These are phyloP conservation scores for Stephanodiscus minutulus DNA, from an alignment of 108 stramenopile species.

Conservation along the genomic window DNA sequence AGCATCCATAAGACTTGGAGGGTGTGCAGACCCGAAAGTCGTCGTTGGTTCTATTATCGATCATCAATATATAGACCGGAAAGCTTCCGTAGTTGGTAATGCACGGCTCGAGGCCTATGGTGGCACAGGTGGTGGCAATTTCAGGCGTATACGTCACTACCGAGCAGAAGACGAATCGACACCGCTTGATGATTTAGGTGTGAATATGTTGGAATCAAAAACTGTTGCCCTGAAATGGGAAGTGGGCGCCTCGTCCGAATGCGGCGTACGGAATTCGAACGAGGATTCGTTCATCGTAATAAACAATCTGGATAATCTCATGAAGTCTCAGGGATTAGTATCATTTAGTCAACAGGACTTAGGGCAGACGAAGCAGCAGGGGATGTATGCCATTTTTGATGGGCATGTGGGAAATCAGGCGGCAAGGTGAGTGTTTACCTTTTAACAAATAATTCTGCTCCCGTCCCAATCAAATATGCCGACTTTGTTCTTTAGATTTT, in stretches of 20 bases:
- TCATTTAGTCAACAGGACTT: conserved; percentile 31
- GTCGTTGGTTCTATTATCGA: conserved; percentile 68
- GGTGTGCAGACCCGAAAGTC: conserved; percentile 78
- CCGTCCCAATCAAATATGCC: neutral
- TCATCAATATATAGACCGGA: conserved; percentile 54
- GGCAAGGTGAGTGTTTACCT: conserved; percentile 55
- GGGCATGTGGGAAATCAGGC: conserved; percentile 84
- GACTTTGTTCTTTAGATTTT: conserved; percentile 14
- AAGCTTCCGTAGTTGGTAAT: conserved; percentile 53
- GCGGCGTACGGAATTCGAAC: conserved; percentile 70
- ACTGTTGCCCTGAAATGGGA: conserved; percentile 58
- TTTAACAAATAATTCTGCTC: neutral
- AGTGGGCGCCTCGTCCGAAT: conserved; percentile 79
- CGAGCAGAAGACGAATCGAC: conserved; percentile 34
- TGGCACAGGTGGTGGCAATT: conserved; percentile 43
- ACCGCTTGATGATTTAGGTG: neutral
- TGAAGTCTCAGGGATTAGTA: conserved; percentile 34
- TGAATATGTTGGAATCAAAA: neutral
- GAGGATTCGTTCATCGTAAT: conserved; percentile 76
- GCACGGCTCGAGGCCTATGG: conserved; percentile 39
- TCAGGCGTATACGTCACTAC: conserved; percentile 32
- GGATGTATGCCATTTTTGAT: conserved; percentile 83
- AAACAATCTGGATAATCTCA: conserved; percentile 56
- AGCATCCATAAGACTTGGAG: conserved; percentile 52
- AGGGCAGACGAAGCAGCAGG: conserved; percentile 42